Evolutionary conservation across 2,329 filamentous ascomycete species (phyloP), one percentile per base, ranked within the genome.

Genomic region (Metarhizium brunneum): DNA sequence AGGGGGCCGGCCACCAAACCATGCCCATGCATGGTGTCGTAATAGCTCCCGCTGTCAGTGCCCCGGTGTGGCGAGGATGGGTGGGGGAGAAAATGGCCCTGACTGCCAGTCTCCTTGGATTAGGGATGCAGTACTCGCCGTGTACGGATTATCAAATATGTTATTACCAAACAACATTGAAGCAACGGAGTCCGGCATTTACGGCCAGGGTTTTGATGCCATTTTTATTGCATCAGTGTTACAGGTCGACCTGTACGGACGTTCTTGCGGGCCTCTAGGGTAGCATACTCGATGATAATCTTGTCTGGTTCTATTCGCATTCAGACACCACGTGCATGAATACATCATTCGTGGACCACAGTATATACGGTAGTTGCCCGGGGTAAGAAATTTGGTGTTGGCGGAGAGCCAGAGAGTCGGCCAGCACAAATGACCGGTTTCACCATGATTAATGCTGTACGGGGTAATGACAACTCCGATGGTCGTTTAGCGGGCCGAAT

Each of bases 311-410:
- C 13, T 54, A 42, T 40, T 40, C 10, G 11, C 38, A 36, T 47
- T 36, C 25, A 53, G 43, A 53, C 52, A 47, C 52, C 52, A 53
- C 52, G 52, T 53, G 32, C 18, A 40, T 40, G 38, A 40, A 16
- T 40, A 14, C 38, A 14, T 40, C 38, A 11, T 40, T 40, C 38
- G 13, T 5, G 38, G 14, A 2, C 38, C 38, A 25, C 42, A 18
- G 30, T 6, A 25, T 25, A 3, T 25, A 14, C 20, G 25, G 25
- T 25, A 25, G 25, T 3, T 25, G 4, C 25, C 18, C 11, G 50
- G 30, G 32, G 32, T 35, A 3, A 11, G 32, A 35, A 2, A 35
- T 35, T 35, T 35, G 10, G 10, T 11, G 32, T 35, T 35, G 32
- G 6, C 6, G 32, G 32, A 35, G 32, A 35, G 32, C 10, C 32